A percentile compares a stretch with the other conserved stretches of the same genome.
Evolutionary conservation across 75 land plant species (phyloP).

Genomic region (Gnetum montanum): DNA sequence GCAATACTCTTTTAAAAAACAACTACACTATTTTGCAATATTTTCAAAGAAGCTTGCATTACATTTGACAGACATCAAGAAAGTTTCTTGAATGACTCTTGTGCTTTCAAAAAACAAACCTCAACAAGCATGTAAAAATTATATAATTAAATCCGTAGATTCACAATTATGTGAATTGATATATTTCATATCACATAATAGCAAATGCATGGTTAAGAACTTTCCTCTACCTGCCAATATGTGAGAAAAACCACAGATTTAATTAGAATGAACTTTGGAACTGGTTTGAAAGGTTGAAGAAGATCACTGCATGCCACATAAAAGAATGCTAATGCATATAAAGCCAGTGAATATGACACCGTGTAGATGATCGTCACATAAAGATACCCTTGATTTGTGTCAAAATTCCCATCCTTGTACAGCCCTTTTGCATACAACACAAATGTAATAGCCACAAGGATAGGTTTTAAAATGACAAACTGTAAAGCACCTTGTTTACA

Average conservation of each 20-base stretch:
- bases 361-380: conserved; percentile 41
- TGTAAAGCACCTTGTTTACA: conserved; percentile 43
- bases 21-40: too few species aligned
- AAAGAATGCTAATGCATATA: conserved; percentile 28
- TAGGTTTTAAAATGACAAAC: conserved; percentile 39
- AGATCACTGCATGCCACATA: conserved; percentile 44
- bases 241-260: conserved; percentile 50
- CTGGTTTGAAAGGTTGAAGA: conserved; percentile 32
- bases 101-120: too few species aligned
- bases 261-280: conserved; percentile 45
- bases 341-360: conserved; percentile 31
- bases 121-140: too few species aligned
- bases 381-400: conserved; percentile 22
- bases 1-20: too few species aligned
- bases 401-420: conserved; percentile 38
- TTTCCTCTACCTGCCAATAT: conserved; percentile 37
- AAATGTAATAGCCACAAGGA: conserved; percentile 29
- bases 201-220: too few species aligned
- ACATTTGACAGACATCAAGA: too few species aligned
- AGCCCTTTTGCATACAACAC: conserved; percentile 21
- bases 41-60: too few species aligned
- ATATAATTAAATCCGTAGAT: too few species aligned
- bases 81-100: too few species aligned
- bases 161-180: too few species aligned
- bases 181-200: too few species aligned